Base-by-base conservation (phyloP, 306 rosid genomes). In the Hippophae rhamnoides region DNA sequence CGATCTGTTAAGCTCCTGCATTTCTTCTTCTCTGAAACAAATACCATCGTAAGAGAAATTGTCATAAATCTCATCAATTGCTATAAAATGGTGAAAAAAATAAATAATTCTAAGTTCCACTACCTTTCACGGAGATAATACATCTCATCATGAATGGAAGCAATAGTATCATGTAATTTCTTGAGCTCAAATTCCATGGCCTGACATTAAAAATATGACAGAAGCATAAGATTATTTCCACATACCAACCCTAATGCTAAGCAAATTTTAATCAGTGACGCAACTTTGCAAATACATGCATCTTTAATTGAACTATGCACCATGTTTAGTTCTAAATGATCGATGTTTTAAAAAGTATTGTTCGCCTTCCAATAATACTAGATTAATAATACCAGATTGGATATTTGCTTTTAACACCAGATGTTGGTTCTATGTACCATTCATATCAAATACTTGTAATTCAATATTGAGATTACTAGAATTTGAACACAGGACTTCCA, bases 101-200 rank as follows among this genome's bases (percentile, higher is more conserved):
- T 2, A 54, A 55, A 3, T 1, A 31, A 31, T 31, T 2, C 38
- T 31, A 31, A 31, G 38, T 31, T 60, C 11, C 53, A 64, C 63
- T 74, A 92, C 99, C 93, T 86, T 70, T 76, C 78, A 5, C 95
- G 89, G 60, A 92, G 96, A 80, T 71, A 76, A 65, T 47, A 71
- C 95, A 92, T 92, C 65, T 92, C 99, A 1, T 88, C 93, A 14
- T 85, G 90, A 78, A 92, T 92, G 71, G 88, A 75, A 63, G 64
- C 1, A 12, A 83, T 87, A 47, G 88, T 70, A 0, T 86, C 99
- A 48, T 67, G 76, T 74, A 88, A 54, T 85, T 82, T 92, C 75
- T 75, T 82, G 31, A 86, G 76, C 74, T 92, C 99, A 8, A 88
- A 47, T 75, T 88, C 99, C 99, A 92, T 85, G 45, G 69, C 77